Conservation (phyloP, 371 early-diverging fungal genomes). For the Mortierella sp. region DNA sequence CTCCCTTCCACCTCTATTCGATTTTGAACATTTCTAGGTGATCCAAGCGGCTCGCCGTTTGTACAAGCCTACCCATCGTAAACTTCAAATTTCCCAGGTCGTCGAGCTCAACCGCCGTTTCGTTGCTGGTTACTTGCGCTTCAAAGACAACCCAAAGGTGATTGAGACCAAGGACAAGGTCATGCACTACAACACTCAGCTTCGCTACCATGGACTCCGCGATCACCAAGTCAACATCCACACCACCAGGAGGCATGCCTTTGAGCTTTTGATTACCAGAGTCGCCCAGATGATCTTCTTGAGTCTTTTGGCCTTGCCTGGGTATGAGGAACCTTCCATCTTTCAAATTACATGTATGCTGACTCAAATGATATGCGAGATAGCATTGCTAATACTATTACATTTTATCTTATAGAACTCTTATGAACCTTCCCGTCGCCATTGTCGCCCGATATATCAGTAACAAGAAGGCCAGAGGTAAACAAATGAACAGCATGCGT, state of each 20-base stretch:
- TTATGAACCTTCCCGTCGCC: conserved; percentile 86
- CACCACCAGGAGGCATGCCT: conserved; percentile 78
- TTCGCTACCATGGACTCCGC: conserved; percentile 92
- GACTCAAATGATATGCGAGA: not conserved
- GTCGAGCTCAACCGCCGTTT: conserved; percentile 94
- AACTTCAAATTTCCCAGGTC: conserved; percentile 85
- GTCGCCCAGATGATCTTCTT: conserved; percentile 75
- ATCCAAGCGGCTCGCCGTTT: conserved; percentile 96
- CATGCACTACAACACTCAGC: conserved; percentile 87
- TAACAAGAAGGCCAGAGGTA: conserved; percentile 82
- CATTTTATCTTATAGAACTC: conserved; percentile 61
- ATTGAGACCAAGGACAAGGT: conserved; percentile 80
- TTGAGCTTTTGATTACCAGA: conserved; percentile 79
- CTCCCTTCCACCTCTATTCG: not conserved
- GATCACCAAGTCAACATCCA: conserved; percentile 97
- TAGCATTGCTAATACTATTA: not conserved
- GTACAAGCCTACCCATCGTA: conserved; percentile 89
- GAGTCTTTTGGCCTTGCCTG: conserved; percentile 87
- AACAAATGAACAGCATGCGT: not conserved
- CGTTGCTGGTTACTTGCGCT: conserved; percentile 87
- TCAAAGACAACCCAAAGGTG: conserved; percentile 87
- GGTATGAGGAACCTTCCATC: conserved; percentile 64
- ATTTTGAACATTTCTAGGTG: conserved; percentile 60
- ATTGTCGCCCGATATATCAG: conserved; percentile 80
- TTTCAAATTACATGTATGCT: not conserved